Conservation (phyloP, 208 protist genomes). For the Plasmodiophora brassicae region DNA sequence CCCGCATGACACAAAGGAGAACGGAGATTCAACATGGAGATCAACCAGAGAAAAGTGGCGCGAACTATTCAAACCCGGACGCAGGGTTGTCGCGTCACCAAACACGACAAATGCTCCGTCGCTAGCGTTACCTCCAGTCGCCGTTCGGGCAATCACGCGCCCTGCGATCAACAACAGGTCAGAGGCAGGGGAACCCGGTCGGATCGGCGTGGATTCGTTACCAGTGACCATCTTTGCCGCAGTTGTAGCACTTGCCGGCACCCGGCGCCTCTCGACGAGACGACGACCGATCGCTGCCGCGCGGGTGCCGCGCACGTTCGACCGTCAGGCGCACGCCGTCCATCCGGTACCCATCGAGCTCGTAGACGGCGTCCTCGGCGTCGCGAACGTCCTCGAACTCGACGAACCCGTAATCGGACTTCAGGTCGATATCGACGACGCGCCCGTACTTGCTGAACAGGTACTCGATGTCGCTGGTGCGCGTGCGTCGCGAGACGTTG, state of each 20-base stretch:
- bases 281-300: not conserved
- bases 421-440: conserved; percentile 36
- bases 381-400: conserved; percentile 41
- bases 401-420: conserved; percentile 36
- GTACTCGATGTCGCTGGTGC: conserved; percentile 37
- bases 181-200: not conserved
- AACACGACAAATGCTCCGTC: not conserved
- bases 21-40: not conserved
- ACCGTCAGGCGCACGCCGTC: conserved; percentile 37
- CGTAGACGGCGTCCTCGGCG: conserved; percentile 37
- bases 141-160: conserved; percentile 17
- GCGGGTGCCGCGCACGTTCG: conserved; percentile 38
- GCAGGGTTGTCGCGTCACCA: not conserved
- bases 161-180: not conserved
- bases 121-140: not conserved
- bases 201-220: not conserved
- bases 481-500: conserved; percentile 39
- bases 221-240: conserved; percentile 35
- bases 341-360: conserved; percentile 41
- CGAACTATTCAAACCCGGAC: not conserved
- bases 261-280: not conserved
- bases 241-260: conserved; percentile 40
- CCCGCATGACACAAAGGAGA: not conserved
- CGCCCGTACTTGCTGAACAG: conserved; percentile 37
- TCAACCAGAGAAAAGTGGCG: not conserved